Conservation (phyloP, 441 rosid genomes). For the Flueggea neowawraea region DNA sequence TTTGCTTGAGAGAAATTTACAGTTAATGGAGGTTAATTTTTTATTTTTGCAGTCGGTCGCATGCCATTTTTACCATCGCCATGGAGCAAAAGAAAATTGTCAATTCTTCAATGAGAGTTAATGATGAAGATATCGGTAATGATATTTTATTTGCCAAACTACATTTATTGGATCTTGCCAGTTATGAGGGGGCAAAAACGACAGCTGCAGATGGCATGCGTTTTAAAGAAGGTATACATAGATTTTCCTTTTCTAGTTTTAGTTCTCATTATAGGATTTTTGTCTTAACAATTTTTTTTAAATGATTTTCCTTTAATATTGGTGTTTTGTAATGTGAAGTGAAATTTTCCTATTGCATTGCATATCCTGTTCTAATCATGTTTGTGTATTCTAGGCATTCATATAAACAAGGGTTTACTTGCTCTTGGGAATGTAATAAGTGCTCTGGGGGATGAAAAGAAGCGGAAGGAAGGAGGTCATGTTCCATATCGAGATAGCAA, state of each 20-base stretch:
- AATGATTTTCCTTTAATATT: not conserved
- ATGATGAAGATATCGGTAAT: constrained; percentile 52
- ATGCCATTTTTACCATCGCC: constrained; percentile 92
- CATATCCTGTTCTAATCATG: not conserved
- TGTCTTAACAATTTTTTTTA: not conserved
- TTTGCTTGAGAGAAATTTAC: not conserved
- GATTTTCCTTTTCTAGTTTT: not conserved
- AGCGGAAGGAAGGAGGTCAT: constrained; percentile 95
- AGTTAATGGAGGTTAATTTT: not conserved
- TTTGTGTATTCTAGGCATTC: constrained; percentile 54
- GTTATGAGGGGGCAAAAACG: constrained; percentile 95
- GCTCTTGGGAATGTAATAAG: constrained; percentile 98
- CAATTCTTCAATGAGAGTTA: constrained; percentile 24
- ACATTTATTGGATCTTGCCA: constrained; percentile 95
- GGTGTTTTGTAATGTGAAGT: too few relatives aligned
- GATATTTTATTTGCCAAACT: constrained; percentile 89
- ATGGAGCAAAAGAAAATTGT: constrained; percentile 86
- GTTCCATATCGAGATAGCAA: constrained; percentile 99
- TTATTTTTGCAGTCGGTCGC: constrained; percentile 73
- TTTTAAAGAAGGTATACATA: constrained; percentile 77
- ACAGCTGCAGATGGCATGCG: constrained; percentile 98
- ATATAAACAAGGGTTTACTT: constrained; percentile 90
- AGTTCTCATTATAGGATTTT: not conserved
- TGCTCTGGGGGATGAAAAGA: constrained; percentile 93
- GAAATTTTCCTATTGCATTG: too few relatives aligned